phyloP scores from a whole-genome alignment of 1,284 basidiomycete species.

The Boletellus sp. region DNA sequence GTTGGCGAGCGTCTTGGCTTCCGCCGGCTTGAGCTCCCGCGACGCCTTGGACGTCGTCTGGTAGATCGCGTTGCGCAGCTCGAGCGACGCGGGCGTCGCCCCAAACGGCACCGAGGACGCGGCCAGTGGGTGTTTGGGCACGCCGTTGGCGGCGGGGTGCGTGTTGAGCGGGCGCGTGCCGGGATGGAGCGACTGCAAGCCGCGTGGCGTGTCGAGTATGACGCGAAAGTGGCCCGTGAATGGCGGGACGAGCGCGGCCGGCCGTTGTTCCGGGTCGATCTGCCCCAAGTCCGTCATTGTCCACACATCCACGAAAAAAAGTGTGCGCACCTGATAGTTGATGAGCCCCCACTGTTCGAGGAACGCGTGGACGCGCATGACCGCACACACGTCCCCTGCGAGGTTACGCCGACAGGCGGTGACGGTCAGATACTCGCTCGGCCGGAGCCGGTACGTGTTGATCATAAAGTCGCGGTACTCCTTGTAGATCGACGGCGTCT shows the following conservation, averaged over 20 bases:
- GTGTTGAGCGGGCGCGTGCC: constrained; percentile 63
- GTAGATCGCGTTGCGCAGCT: constrained; percentile 84
- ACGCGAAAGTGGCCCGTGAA: constrained; percentile 99
- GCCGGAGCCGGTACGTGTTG: constrained; percentile 95
- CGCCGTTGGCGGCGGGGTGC: constrained; percentile 50
- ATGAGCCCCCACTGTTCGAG: constrained; percentile 99
- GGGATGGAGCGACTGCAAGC: constrained; percentile 92
- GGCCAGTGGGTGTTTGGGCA: constrained; percentile 34
- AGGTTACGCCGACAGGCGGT: constrained; percentile 95
- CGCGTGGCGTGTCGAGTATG: constrained; percentile 94
- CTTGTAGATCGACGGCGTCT: constrained; percentile 97
- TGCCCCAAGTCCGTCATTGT: constrained; percentile 33
- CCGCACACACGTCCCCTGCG: constrained; percentile 96
- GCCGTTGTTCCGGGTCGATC: constrained; percentile 97
- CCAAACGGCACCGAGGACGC: constrained; percentile 48
- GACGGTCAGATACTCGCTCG: constrained; percentile 95
- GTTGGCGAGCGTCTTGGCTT: constrained; percentile 63
- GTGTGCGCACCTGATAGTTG: constrained; percentile 83
- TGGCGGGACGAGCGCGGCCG: constrained; percentile 91
- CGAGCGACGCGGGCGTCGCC: constrained; percentile 66
- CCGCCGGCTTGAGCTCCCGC: constrained; percentile 58
- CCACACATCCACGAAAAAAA: constrained; percentile 6
- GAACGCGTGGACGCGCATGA: constrained; percentile 99
- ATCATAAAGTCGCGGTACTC: constrained; percentile 99
- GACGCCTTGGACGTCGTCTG: constrained; percentile 83